Percentiles rank a stretch among this genome's conserved stretches.
These are phyloP conservation scores for Penicillium sp. DNA, from an alignment of 2,329 filamentous ascomycete genomes.

Conservation along the genomic window DNA sequence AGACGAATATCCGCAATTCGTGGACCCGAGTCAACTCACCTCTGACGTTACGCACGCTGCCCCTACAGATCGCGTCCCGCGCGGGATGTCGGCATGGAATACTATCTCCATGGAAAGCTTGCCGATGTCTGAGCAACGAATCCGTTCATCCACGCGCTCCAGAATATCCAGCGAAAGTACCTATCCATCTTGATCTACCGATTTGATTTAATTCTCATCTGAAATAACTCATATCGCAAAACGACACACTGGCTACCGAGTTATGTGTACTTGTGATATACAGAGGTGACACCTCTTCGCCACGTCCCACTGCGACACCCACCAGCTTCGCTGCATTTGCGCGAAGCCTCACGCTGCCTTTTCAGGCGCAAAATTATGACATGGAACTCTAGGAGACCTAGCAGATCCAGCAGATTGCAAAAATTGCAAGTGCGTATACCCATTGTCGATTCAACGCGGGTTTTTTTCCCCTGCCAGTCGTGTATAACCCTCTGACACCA, in stretches of 20 bases:
- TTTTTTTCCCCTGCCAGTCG: not conserved
- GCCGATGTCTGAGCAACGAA: conserved; percentile 24
- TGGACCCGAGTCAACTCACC: conserved; percentile 41
- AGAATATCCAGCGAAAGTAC: conserved; percentile 12
- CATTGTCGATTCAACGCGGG: not conserved
- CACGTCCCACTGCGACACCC: not conserved
- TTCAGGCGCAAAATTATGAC: not conserved
- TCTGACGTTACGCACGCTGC: conserved; percentile 41
- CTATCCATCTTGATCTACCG: conserved; percentile 16
- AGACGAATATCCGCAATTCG: conserved; percentile 43
- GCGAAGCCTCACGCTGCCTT: not conserved
- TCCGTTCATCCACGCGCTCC: conserved; percentile 18
- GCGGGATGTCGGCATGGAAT: conserved; percentile 21
- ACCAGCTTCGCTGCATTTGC: not conserved
- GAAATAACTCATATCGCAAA: not conserved
- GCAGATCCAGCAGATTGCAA: not conserved
- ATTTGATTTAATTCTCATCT: not conserved
- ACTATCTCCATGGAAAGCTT: conserved; percentile 32
- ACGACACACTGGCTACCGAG: not conserved
- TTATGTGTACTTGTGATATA: not conserved
- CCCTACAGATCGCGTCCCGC: conserved; percentile 15
- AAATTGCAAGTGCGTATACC: not conserved
- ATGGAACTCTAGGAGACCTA: not conserved
- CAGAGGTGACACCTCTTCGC: not conserved
- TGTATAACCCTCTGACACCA: not conserved